Evolutionary conservation across 192 early-diverging fungal genomes (phyloP).

Genomic region (Entomortierella chlamydospora): DNA sequence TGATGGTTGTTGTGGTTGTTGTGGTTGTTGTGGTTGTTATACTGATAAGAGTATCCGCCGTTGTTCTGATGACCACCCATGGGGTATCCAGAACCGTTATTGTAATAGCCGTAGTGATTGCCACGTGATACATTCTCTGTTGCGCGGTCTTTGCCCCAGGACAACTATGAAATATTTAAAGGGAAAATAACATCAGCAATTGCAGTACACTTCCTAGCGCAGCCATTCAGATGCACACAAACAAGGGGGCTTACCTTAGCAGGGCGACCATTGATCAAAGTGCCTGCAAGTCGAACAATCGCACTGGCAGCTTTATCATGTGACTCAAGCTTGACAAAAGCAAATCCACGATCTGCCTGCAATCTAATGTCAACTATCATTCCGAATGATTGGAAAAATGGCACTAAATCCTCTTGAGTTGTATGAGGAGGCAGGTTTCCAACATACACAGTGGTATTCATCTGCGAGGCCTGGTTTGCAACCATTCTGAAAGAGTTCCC

Average conservation of each 20-base stretch:
- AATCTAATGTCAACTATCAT: slow-evolving; percentile 83
- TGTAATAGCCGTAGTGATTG: slow-evolving; percentile 53
- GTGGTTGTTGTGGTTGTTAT: slow-evolving; percentile 46
- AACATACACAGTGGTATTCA: slow-evolving; percentile 91
- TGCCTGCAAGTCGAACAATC: slow-evolving; percentile 85
- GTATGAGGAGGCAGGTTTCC: slow-evolving; percentile 88
- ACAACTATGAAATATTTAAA: slow-evolving; percentile 59
- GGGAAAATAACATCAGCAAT: too few relatives aligned
- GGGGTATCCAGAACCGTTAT: slow-evolving; percentile 44
- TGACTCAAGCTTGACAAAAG: slow-evolving; percentile 91
- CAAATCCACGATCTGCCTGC: slow-evolving; percentile 92
- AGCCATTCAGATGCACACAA: too few relatives aligned
- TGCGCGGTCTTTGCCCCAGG: slow-evolving; percentile 89
- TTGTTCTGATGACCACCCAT: slow-evolving; percentile 52
- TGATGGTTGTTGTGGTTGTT: slow-evolving; percentile 46
- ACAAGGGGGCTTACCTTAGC: slow-evolving; percentile 66
- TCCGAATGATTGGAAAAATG: slow-evolving; percentile 83
- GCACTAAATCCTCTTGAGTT: slow-evolving; percentile 76
- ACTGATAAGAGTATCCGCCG: slow-evolving; percentile 42
- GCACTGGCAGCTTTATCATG: slow-evolving; percentile 91
- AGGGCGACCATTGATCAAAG: slow-evolving; percentile 77
- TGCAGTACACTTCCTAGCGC: too few relatives aligned
- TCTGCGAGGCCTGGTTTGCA: slow-evolving; percentile 78
- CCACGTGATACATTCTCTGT: slow-evolving; percentile 58
- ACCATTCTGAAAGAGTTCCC: slow-evolving; percentile 76